Percentiles rank a stretch among this genome's conserved stretches.
phyloP scores from a whole-genome alignment of 2,329 filamentous ascomycete species.

The Penicillium fuscoglaucum region DNA sequence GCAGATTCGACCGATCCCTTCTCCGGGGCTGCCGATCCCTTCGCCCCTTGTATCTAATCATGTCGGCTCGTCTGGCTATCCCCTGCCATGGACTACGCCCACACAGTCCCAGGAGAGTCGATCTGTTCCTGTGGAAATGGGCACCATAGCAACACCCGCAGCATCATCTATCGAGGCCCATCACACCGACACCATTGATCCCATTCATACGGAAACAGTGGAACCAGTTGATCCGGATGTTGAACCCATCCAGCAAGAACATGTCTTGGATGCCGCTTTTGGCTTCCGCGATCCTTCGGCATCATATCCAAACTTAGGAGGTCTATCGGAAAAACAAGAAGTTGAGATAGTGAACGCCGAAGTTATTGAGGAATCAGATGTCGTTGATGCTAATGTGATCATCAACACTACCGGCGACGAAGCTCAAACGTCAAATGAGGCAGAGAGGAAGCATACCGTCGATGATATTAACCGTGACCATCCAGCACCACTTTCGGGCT shows the following conservation, averaged over 20 bases:
- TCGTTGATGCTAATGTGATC: not conserved
- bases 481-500: not conserved
- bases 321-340: not conserved
- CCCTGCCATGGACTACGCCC: slow-evolving; percentile 24
- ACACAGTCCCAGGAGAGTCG: slow-evolving; percentile 8
- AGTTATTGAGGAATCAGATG: not conserved
- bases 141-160: not conserved
- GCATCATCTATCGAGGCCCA: not conserved
- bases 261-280: slow-evolving; percentile 1
- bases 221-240: not conserved
- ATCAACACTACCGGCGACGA: not conserved
- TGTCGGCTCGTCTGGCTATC: slow-evolving; percentile 32
- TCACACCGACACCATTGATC: not conserved
- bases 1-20: slow-evolving; percentile 40
- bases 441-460: not conserved
- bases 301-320: too few relatives aligned
- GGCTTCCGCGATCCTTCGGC: not conserved
- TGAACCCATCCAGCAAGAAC: not conserved
- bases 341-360: not conserved
- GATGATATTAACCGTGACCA: too few relatives aligned
- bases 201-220: too few relatives aligned
- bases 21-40: slow-evolving; percentile 42
- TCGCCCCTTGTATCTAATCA: slow-evolving; percentile 39
- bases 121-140: not conserved
- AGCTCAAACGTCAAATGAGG: not conserved